Evolutionary conservation across 352 stramenopile genomes (phyloP), one percentile per base, ranked within the genome.

Genomic region (Pythium apleroticum): DNA sequence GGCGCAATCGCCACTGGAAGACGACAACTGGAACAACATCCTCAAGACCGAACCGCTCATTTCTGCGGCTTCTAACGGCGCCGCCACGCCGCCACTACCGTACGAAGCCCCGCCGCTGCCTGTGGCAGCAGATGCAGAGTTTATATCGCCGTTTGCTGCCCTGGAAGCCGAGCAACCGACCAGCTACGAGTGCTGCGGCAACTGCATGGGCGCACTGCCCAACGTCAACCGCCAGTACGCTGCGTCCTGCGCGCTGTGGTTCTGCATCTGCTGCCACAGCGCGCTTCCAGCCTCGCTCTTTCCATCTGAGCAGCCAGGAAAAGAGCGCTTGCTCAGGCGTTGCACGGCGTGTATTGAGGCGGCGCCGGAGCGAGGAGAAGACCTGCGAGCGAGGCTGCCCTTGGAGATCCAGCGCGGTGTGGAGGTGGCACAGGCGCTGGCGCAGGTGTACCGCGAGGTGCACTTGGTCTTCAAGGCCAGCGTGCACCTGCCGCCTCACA

Each of bases 161-260:
- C 43, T 50, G 43, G 43, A 28, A 50, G 43, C 43, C 22, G 43
- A 22, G 4, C 43, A 50, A 50, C 43, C 43, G 43, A 24, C 43
- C 43, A 50, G 43, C n/a, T 50, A 50, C 22, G 43, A 50, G 43
- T 50, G 43, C 43, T 50, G 43, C 8, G 43, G 43, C 43, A 50
- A 50, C 20, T 50, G 43, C 20, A 25, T 50, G 19, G 43, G 43
- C 20, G 43, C 43, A 20, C 20, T 50, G n/a, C 43, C 43, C n/a
- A 50, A 50, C 43, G 43, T 50, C 43, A 28, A 50, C 43, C 20
- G n/a, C 4, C n/a, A 50, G n/a, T 28, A 50, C 43, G 43, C 43
- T 3, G 43, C 43, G 1, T 50, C 43, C n/a, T 50, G n/a, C 9
- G 43, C 19, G 3, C 43, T 50, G 20, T 50, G 43, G 43, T 50